phyloP scores from a whole-genome alignment of 345 rosid genomes.

The Geranium rotundifolium region DNA sequence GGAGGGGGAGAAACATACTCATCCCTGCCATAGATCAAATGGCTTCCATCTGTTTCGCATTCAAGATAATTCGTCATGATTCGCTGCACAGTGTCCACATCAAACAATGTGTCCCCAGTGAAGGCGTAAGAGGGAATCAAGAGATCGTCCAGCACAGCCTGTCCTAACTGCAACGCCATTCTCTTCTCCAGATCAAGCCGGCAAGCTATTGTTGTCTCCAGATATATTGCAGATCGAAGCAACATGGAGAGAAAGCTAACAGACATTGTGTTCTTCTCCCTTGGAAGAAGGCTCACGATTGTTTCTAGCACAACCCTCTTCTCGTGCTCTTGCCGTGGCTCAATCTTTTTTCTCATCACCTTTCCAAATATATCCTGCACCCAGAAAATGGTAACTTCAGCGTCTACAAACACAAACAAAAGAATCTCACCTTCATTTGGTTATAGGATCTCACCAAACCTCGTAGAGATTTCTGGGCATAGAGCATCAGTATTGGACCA shows the following conservation, averaged over 20 bases:
- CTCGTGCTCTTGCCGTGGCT: slow-evolving; percentile 65
- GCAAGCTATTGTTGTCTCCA: slow-evolving; percentile 89
- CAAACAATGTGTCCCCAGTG: slow-evolving; percentile 68
- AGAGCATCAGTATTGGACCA: slow-evolving; percentile 91
- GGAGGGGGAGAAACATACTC: slow-evolving; percentile 32
- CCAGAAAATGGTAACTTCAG: neutral
- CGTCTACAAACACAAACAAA: neutral
- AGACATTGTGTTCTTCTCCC: slow-evolving; percentile 66
- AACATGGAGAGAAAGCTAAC: slow-evolving; percentile 90
- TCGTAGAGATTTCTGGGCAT: slow-evolving; percentile 84
- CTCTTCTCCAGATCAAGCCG: slow-evolving; percentile 83
- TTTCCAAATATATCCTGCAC: slow-evolving; percentile 73
- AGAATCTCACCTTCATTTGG: slow-evolving; percentile 7
- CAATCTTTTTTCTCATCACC: slow-evolving; percentile 60
- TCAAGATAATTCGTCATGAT: slow-evolving; percentile 67
- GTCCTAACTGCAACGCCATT: slow-evolving; percentile 71
- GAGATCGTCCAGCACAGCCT: slow-evolving; percentile 78
- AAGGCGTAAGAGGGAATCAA: slow-evolving; percentile 71
- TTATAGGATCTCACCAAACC: slow-evolving; percentile 69
- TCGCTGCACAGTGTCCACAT: slow-evolving; percentile 68
- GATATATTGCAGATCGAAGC: slow-evolving; percentile 73
- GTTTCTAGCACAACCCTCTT: slow-evolving; percentile 84
- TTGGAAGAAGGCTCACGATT: slow-evolving; percentile 77
- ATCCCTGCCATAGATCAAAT: slow-evolving; percentile 26
- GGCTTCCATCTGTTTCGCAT: slow-evolving; percentile 36